Conservation (phyloP, 1,139 yeast genomes). For the Meyerozyma carpophila region DNA sequence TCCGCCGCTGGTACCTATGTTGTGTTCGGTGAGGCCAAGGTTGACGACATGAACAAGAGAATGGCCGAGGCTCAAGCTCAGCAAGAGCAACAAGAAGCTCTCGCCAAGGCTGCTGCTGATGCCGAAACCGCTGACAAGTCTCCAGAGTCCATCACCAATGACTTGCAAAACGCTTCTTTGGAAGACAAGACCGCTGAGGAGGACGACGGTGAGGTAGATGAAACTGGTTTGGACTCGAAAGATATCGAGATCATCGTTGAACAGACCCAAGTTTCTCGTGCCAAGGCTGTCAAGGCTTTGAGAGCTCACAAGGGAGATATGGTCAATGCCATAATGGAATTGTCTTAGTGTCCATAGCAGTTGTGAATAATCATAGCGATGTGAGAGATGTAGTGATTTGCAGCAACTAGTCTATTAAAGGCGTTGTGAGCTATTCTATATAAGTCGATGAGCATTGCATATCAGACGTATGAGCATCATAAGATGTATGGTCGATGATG, state of each 20-base stretch:
- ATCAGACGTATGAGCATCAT: too few species aligned
- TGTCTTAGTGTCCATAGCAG: slow-evolving; percentile 36
- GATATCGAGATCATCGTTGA: slow-evolving; percentile 81
- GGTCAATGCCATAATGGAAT: slow-evolving; percentile 92
- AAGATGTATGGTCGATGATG: too few species aligned
- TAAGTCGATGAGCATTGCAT: too few species aligned
- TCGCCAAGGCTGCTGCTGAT: slow-evolving; percentile 47
- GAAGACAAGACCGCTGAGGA: slow-evolving; percentile 30
- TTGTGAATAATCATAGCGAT: slow-evolving; percentile 3
- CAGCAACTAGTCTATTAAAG: too few species aligned
- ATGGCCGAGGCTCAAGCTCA: slow-evolving; percentile 56
- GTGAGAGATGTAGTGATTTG: not conserved
- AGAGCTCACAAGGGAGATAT: slow-evolving; percentile 87
- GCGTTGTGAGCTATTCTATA: too few species aligned
- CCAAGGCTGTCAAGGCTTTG: slow-evolving; percentile 87
- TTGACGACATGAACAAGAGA: slow-evolving; percentile 84
- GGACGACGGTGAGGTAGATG: slow-evolving; percentile 69
- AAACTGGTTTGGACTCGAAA: slow-evolving; percentile 70
- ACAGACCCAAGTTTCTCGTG: slow-evolving; percentile 85
- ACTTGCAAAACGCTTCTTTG: slow-evolving; percentile 76
- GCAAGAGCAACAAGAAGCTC: slow-evolving; percentile 54
- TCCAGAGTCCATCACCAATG: slow-evolving; percentile 86
- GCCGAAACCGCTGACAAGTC: slow-evolving; percentile 38
- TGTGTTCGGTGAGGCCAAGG: slow-evolving; percentile 97
- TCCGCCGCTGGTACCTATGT: slow-evolving; percentile 92